These are phyloP conservation scores for Candida krabiensis DNA, from an alignment of 805 yeast species.

Conservation along the genomic window DNA sequence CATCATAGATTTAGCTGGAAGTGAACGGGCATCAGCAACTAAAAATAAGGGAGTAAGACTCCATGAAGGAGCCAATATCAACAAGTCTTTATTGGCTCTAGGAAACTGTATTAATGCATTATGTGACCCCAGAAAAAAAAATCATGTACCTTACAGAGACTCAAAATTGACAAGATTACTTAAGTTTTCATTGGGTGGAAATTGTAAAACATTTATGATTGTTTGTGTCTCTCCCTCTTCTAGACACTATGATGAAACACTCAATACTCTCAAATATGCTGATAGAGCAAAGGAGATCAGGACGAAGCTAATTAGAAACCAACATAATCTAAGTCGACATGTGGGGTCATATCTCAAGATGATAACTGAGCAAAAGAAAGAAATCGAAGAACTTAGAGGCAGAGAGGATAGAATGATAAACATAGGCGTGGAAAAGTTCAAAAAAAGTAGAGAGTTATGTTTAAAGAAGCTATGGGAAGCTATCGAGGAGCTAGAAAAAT, in stretches of 20 bases:
- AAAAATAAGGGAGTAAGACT: constrained; percentile 78
- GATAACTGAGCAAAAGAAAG: constrained; percentile 78
- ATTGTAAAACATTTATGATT: constrained; percentile 94
- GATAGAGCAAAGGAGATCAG: constrained; percentile 88
- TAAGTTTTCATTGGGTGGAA: constrained; percentile 89
- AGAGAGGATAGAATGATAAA: constrained; percentile 50
- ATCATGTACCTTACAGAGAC: constrained; percentile 88
- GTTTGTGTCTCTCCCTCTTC: constrained; percentile 90
- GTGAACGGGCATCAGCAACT: constrained; percentile 91
- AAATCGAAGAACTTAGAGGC: constrained; percentile 63
- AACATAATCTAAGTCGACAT: constrained; percentile 74
- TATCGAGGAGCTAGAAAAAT: constrained; percentile 40
- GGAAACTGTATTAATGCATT: constrained; percentile 94
- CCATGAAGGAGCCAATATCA: constrained; percentile 91
- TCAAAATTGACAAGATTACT: constrained; percentile 84
- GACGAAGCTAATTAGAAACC: constrained; percentile 73
- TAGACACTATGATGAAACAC: constrained; percentile 87
- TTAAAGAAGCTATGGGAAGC: constrained; percentile 40
- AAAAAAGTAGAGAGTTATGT: constrained; percentile 38
- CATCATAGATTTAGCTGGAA: constrained; percentile 91
- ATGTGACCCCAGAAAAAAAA: constrained; percentile 64
- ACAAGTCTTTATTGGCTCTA: constrained; percentile 80
- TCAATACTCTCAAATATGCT: constrained; percentile 89
- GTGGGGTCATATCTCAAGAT: constrained; percentile 81
- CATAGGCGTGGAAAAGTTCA: constrained; percentile 36